Percentiles rank a stretch among this genome's conserved stretches.
Conservation (phyloP, 306 rosid genomes). For the Cucumis melo region DNA sequence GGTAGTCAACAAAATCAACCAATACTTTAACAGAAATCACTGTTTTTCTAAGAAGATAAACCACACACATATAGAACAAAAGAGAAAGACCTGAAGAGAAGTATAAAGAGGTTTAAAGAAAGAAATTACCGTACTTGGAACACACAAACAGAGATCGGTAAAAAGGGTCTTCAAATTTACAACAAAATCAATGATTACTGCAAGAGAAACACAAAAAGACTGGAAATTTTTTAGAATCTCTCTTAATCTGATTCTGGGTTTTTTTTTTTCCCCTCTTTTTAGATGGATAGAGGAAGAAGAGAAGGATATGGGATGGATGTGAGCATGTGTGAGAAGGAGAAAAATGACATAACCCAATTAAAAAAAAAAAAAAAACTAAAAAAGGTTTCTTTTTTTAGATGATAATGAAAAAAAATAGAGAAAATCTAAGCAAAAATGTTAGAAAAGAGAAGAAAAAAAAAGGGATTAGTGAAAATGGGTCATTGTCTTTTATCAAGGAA, state of each 20-base stretch:
- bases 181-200: neutral
- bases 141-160: neutral
- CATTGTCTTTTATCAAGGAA: constrained; percentile 2
- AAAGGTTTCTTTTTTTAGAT: neutral
- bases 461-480: neutral
- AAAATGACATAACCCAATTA: neutral
- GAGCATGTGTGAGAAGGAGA: constrained; percentile 2
- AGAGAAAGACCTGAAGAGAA: neutral
- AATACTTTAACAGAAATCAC: neutral
- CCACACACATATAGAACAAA: neutral
- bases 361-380: neutral
- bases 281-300: constrained; percentile 2
- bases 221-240: constrained; percentile 1
- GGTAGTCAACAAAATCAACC: neutral
- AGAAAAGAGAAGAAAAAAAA: neutral
- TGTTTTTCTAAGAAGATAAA: neutral
- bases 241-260: neutral
- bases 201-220: neutral
- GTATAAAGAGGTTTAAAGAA: neutral
- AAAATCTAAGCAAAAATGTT: neutral
- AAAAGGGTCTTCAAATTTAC: neutral
- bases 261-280: neutral
- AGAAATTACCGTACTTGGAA: constrained; percentile 1
- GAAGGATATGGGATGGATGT: constrained; percentile 7
- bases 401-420: neutral